Conservation (phyloP, 192 early-diverging fungal species). For the Backusella parvicylindrica region DNA sequence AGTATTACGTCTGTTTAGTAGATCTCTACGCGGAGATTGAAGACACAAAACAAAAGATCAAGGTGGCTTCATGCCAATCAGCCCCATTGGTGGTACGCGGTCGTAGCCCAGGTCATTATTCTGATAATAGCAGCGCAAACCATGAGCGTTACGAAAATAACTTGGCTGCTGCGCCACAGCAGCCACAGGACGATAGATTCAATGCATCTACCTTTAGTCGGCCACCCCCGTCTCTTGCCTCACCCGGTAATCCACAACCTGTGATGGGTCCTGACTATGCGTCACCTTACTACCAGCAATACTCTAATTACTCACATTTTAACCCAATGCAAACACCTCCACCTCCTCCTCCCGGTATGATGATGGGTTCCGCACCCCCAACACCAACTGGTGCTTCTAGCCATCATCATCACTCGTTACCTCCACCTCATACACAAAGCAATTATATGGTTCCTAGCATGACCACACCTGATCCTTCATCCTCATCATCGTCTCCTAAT, state of each 20-base stretch:
- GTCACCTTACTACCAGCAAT: slow-evolving; percentile 11
- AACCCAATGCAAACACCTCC: not conserved
- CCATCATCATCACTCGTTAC: not conserved
- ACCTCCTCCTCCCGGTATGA: not conserved
- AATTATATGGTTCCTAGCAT: slow-evolving; percentile 41
- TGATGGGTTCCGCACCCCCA: slow-evolving; percentile 24
- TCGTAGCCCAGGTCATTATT: slow-evolving; percentile 92
- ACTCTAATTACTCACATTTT: slow-evolving; percentile 4
- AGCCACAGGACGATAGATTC: slow-evolving; percentile 13
- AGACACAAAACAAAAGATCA: slow-evolving; percentile 45
- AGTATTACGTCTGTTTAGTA: slow-evolving; percentile 85
- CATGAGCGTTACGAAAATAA: slow-evolving; percentile 15
- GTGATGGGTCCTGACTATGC: slow-evolving; percentile 19
- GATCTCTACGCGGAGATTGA: slow-evolving; percentile 75
- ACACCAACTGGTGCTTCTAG: slow-evolving; percentile 17
- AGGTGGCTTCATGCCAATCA: slow-evolving; percentile 69
- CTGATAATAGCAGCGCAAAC: slow-evolving; percentile 38
- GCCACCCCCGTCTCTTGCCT: not conserved
- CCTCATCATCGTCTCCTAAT: slow-evolving; percentile 36
- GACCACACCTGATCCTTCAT: slow-evolving; percentile 23
- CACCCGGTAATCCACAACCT: not conserved
- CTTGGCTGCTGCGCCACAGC: not conserved
- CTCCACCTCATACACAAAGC: slow-evolving; percentile 16
- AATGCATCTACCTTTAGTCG: slow-evolving; percentile 7
- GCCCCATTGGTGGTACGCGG: slow-evolving; percentile 90